Percentiles rank a stretch among this genome's conserved stretches.
Evolutionary conservation across 2,329 filamentous ascomycete genomes (phyloP).

Genomic region (Nakataea oryzae): DNA sequence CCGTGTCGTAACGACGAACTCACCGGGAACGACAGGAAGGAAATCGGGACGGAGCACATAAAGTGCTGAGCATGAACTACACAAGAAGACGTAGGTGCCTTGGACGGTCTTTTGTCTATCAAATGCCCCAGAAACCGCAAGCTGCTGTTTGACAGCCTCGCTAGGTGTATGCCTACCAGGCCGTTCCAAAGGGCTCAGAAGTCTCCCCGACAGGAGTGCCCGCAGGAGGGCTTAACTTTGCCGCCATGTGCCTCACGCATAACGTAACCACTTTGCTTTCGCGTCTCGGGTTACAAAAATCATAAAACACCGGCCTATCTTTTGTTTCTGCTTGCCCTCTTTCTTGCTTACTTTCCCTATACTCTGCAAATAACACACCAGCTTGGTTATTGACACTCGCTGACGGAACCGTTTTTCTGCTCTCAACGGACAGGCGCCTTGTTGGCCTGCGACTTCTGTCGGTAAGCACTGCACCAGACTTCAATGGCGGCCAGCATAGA

Average conservation of each 20-base stretch:
- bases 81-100: constrained; percentile 22
- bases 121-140: not conserved
- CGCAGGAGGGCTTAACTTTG: not conserved
- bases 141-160: not conserved
- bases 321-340: not conserved
- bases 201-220: not conserved
- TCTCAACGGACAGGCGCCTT: constrained; percentile 18
- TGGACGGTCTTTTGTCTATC: not conserved
- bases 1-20: not conserved
- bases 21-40: not conserved
- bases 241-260: not conserved
- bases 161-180: not conserved
- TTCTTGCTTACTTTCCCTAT: not conserved
- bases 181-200: not conserved
- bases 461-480: constrained; percentile 11
- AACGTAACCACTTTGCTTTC: not conserved
- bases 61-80: constrained; percentile 20
- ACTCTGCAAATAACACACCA: not conserved
- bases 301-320: not conserved
- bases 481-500: not conserved
- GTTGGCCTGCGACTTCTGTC: constrained; percentile 28
- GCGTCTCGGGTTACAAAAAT: not conserved
- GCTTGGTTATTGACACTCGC: not conserved
- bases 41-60: not conserved
- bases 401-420: not conserved